Conservation (phyloP, 116 monocot species). For the Papilionanthe hybrid region DNA sequence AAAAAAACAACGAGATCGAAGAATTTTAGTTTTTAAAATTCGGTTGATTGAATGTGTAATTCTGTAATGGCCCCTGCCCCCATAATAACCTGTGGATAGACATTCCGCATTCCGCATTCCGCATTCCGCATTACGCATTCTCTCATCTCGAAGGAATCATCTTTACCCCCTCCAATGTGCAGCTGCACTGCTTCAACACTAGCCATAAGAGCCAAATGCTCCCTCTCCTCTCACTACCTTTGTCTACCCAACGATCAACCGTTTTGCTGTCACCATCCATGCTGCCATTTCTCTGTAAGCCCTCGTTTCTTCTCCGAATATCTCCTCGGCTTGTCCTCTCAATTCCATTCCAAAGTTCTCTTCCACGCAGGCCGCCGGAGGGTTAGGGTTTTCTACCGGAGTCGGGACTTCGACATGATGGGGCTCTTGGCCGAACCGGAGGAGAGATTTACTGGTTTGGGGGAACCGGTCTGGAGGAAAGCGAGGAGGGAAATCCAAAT, state of each 20-base stretch:
- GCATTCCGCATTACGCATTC: no score
- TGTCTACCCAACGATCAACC: constrained; percentile 2
- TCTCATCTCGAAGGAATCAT: no score
- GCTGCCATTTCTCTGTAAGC: constrained; percentile 9
- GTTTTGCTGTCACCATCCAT: background rate
- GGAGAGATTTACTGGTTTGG: background rate
- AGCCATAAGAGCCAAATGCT: constrained; percentile 29
- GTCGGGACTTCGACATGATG: constrained; percentile 6
- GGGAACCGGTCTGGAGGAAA: background rate
- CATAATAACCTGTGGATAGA: no score
- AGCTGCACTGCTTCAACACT: constrained; percentile 26
- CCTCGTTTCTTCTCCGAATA: constrained; percentile 35
- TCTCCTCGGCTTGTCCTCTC: constrained; percentile 28
- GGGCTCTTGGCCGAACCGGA: constrained; percentile 13
- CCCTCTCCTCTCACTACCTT: constrained; percentile 14
- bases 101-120: no score
- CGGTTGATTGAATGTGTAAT: no score
- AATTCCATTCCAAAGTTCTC: constrained; percentile 33
- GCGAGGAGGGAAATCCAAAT: constrained; percentile 4
- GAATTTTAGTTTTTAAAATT: no score
- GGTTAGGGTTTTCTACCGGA: background rate
- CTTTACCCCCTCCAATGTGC: background rate
- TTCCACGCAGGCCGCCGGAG: constrained; percentile 8
- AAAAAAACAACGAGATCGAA: no score
- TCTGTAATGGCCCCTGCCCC: no score